Conservation (phyloP, 805 yeast genomes). For the Teunomyces atbi region DNA sequence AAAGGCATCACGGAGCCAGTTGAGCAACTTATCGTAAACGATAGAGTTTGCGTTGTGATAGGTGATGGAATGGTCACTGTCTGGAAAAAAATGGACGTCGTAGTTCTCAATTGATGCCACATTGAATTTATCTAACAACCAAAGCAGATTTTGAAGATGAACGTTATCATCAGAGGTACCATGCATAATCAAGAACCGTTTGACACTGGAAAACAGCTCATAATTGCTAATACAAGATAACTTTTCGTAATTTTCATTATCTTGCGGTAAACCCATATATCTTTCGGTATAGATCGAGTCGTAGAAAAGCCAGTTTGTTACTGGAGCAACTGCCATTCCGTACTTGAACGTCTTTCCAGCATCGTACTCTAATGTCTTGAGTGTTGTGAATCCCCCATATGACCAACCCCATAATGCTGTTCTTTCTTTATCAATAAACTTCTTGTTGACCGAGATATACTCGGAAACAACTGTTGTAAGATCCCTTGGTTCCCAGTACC, state of each 20-base stretch:
- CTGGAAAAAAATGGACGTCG: slow-evolving; percentile 89
- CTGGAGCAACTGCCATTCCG: slow-evolving; percentile 97
- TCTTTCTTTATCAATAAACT: slow-evolving; percentile 54
- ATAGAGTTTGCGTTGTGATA: slow-evolving; percentile 77
- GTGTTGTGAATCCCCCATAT: slow-evolving; percentile 91
- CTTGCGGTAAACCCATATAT: slow-evolving; percentile 82
- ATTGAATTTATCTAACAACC: slow-evolving; percentile 73
- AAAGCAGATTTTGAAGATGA: slow-evolving; percentile 85
- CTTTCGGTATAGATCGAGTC: slow-evolving; percentile 95
- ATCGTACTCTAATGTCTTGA: slow-evolving; percentile 85
- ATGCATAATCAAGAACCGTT: slow-evolving; percentile 84
- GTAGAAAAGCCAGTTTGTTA: slow-evolving; percentile 88
- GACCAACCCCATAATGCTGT: slow-evolving; percentile 98
- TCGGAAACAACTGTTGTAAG: slow-evolving; percentile 49
- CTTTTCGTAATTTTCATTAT: slow-evolving; percentile 62
- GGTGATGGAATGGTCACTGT: slow-evolving; percentile 81
- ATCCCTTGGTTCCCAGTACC: slow-evolving; percentile 78
- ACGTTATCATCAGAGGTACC: slow-evolving; percentile 98
- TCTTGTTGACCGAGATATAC: slow-evolving; percentile 43
- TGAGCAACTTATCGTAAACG: slow-evolving; percentile 65
- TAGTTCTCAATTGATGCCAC: slow-evolving; percentile 61
- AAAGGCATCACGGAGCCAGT: slow-evolving; percentile 68
- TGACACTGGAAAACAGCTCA: slow-evolving; percentile 49
- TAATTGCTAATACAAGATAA: slow-evolving; percentile 55
- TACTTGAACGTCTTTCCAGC: slow-evolving; percentile 70